These are phyloP conservation scores for Daldinia loculata DNA, from an alignment of 495 filamentous ascomycete genomes.

Conservation along the genomic window DNA sequence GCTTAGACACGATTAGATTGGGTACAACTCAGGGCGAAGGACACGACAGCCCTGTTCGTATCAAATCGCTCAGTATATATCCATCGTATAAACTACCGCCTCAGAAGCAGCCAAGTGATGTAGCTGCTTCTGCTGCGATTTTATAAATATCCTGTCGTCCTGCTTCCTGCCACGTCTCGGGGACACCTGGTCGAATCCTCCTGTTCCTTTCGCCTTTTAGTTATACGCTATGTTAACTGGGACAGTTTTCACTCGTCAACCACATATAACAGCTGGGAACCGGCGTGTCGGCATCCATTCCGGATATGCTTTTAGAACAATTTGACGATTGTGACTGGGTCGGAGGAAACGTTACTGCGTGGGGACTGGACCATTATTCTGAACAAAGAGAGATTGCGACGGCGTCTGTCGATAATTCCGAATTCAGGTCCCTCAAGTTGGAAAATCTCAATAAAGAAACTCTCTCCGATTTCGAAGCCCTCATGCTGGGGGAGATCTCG, in stretches of 20 bases:
- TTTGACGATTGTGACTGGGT: constrained; percentile 51
- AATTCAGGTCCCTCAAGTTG: not conserved
- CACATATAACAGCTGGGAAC: not conserved
- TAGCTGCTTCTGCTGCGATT: constrained; percentile 29
- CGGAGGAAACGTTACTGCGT: constrained; percentile 39
- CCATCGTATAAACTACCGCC: constrained; percentile 1
- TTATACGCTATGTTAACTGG: constrained; percentile 7
- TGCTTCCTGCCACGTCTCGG: not conserved
- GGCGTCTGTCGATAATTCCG: not conserved
- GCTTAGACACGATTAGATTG: constrained; percentile 8
- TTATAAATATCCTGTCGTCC: constrained; percentile 1
- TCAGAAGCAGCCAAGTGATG: constrained; percentile 30
- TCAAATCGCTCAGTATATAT: constrained; percentile 13
- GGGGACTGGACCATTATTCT: not conserved
- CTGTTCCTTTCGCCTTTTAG: not conserved
- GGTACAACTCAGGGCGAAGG: constrained; percentile 3
- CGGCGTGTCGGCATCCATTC: not conserved
- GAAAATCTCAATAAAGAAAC: constrained; percentile 23
- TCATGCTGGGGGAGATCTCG: constrained; percentile 41
- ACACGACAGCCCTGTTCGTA: constrained; percentile 15
- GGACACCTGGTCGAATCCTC: constrained; percentile 5
- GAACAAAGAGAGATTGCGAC: not conserved
- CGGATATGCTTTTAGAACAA: constrained; percentile 42
- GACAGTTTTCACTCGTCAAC: not conserved
- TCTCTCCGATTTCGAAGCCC: constrained; percentile 42